phyloP scores from a whole-genome alignment of 495 filamentous ascomycete species.

The Opeltia flavorubescens region DNA sequence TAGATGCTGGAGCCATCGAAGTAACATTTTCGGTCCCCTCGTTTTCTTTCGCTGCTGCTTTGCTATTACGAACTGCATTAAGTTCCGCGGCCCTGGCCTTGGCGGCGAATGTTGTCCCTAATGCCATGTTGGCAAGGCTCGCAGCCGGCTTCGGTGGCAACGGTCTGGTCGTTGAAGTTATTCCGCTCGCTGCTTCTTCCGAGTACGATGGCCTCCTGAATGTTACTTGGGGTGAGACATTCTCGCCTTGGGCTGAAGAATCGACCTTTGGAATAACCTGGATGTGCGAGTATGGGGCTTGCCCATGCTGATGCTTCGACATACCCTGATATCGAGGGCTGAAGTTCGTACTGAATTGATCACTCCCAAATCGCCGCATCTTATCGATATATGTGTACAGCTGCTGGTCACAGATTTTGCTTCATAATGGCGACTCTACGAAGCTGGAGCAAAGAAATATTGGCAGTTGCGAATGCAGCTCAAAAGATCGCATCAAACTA shows the following conservation, averaged over 20 bases:
- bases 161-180: background rate
- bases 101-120: slow-evolving; percentile 9
- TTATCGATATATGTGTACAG: background rate
- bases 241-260: background rate
- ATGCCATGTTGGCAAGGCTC: slow-evolving; percentile 8
- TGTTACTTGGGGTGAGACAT: background rate
- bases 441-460: background rate
- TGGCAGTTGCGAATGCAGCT: background rate
- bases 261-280: background rate
- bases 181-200: background rate
- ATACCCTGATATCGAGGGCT: background rate
- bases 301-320: background rate
- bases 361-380: background rate
- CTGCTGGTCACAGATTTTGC: too few species aligned
- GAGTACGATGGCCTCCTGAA: slow-evolving; percentile 1
- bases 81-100: slow-evolving; percentile 10
- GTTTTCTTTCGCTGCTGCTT: slow-evolving; percentile 3
- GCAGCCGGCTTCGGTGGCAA: background rate
- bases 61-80: slow-evolving; percentile 6
- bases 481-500: too few species aligned
- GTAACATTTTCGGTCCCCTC: background rate
- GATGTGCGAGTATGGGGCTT: slow-evolving; percentile 2
- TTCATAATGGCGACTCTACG: too few species aligned
- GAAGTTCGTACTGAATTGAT: background rate
- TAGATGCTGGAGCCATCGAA: background rate